These are phyloP conservation scores for Tylopilus rubrobrunneus DNA, from an alignment of 768 basidiomycete species.

Conservation along the genomic window DNA sequence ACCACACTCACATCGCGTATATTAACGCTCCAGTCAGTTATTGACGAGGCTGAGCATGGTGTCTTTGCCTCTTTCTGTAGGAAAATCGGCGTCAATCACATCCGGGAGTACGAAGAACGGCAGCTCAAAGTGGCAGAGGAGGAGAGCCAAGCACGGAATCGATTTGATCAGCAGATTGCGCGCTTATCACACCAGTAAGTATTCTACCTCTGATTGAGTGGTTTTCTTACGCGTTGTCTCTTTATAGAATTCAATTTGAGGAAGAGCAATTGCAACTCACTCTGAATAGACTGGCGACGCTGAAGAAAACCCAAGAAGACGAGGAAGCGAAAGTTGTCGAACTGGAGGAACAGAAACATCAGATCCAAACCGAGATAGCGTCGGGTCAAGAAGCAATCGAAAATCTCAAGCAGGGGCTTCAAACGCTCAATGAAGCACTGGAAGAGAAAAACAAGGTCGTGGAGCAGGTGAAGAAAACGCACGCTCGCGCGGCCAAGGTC, in stretches of 20 bases:
- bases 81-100: constrained; percentile 72
- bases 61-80: constrained; percentile 77
- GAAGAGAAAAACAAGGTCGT: constrained; percentile 73
- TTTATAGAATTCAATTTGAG: constrained; percentile 72
- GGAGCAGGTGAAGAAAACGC: constrained; percentile 70
- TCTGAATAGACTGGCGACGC: constrained; percentile 55
- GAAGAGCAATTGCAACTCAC: constrained; percentile 64
- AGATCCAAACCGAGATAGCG: constrained; percentile 57
- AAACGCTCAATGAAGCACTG: constrained; percentile 54
- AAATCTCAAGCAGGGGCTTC: constrained; percentile 58
- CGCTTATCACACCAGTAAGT: constrained; percentile 78
- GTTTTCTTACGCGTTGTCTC: constrained; percentile 2
- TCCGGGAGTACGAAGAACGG: constrained; percentile 91
- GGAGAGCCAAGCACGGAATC: constrained; percentile 77
- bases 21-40: constrained; percentile 46
- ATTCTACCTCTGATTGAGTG: constrained; percentile 17
- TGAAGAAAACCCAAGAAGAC: constrained; percentile 47
- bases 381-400: constrained; percentile 52
- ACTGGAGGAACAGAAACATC: constrained; percentile 51
- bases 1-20: constrained; percentile 52
- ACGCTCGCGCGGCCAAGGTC: constrained; percentile 64
- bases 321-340: constrained; percentile 54
- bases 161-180: constrained; percentile 83
- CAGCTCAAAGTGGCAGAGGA: constrained; percentile 87
- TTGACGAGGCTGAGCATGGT: constrained; percentile 77